Evolutionary conservation across 1,284 basidiomycete species (phyloP), one percentile per base, ranked within the genome.

Genomic region (Ustanciosporium gigantosporum): DNA sequence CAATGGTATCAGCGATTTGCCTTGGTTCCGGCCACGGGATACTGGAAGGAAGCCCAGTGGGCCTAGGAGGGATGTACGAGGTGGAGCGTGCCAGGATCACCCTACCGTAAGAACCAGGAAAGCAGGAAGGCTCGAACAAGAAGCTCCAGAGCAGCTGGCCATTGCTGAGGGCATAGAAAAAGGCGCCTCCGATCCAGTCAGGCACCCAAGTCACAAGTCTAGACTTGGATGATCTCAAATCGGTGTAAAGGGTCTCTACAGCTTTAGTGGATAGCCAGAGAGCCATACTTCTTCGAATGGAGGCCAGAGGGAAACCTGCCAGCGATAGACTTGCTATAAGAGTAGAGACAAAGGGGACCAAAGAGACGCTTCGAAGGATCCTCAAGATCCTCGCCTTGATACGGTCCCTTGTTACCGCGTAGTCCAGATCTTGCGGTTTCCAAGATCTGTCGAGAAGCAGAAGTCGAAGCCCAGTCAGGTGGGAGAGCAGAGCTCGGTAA

Each of bases 111-210:
- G 59, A 48, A 13, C 22, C 17, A 0, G 70, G 70, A 47, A 74
- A 73, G 39, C 53, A 57, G 13, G 49, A 43, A 7, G 61, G 58
- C 36, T 74, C 66, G 42, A 74, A 73, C 5, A 74, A 37, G 45
- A 70, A 70, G 8, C 58, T 55, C 57, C 65, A 70, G 2, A 74
- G 46, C 43, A 74, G 46, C 43, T 73, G 68, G 16, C 58, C 72
- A 45, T 74, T 74, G 14, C 53, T 43, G 7, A 74, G n/a, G 3
- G 70, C 70, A 40, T 70, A 74, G 27, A 70, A 62, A 24, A 73
- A 58, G 0, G 49, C 51, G 7, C 48, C 53, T 22, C 69, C 66
- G 24, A 67, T 43, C 61, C 59, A 73, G 29, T 59, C 53, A 1
- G 72, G 72, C 3, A 74, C 52, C 70, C 68, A 72, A 2, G 32